A percentile compares a stretch with the other conserved stretches of the same genome.
phyloP scores from a whole-genome alignment of 768 basidiomycete genomes.

The Nidularia pulvinata region DNA sequence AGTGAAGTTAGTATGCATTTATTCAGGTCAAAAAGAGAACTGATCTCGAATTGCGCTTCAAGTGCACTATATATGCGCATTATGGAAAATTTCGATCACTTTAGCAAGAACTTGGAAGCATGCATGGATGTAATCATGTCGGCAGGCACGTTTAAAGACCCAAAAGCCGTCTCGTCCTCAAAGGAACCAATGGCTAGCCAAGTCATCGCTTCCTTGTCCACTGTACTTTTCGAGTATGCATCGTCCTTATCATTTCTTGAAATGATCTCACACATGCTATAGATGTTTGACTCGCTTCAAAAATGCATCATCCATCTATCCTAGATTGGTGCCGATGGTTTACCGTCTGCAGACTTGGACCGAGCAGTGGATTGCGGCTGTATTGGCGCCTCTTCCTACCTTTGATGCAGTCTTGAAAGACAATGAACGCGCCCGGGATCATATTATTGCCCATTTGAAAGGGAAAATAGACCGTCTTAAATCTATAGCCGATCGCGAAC shows the following conservation, averaged over 20 bases:
- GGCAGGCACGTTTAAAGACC: constrained; percentile 32
- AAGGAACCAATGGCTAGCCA: constrained; percentile 30
- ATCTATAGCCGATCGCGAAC: constrained; percentile 53
- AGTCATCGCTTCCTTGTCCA: constrained; percentile 43
- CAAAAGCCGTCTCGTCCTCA: neutral
- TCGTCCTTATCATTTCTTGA: constrained; percentile 6
- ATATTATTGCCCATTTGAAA: constrained; percentile 32
- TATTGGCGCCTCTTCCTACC: constrained; percentile 28
- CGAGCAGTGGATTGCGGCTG: constrained; percentile 41
- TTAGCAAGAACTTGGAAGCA: constrained; percentile 34
- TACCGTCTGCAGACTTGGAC: constrained; percentile 43
- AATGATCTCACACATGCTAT: constrained; percentile 3
- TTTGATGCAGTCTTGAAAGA: constrained; percentile 45
- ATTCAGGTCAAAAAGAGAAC: neutral
- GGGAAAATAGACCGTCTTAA: constrained; percentile 28
- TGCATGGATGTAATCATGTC: constrained; percentile 36
- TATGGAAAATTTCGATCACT: constrained; percentile 40
- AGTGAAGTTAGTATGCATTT: constrained; percentile 40
- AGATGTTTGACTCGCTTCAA: constrained; percentile 64
- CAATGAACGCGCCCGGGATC: constrained; percentile 25
- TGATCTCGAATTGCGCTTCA: constrained; percentile 11
- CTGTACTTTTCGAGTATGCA: constrained; percentile 52
- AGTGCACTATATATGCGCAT: constrained; percentile 43
- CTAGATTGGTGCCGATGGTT: constrained; percentile 38
- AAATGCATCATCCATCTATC: constrained; percentile 45